phyloP scores from a whole-genome alignment of 495 filamentous ascomycete species.

The Aspergillus nidulans region DNA sequence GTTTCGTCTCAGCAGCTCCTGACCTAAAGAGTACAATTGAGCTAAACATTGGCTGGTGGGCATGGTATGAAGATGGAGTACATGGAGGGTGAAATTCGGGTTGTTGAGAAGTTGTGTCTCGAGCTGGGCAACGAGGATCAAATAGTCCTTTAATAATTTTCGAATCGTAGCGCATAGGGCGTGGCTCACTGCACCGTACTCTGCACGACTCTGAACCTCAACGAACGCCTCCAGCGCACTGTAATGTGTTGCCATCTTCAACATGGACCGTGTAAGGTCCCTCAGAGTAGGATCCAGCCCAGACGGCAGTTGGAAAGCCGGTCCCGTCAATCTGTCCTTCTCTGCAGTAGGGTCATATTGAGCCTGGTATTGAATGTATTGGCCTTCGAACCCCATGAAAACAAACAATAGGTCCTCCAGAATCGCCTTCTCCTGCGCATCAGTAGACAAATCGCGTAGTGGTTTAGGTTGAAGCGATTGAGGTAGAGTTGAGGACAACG shows the following conservation, averaged over 20 bases:
- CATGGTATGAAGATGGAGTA: conserved; percentile 86
- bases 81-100: conserved; percentile 80
- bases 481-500: conserved; percentile 70
- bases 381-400: conserved; percentile 98
- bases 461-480: conserved; percentile 63
- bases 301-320: conserved; percentile 69
- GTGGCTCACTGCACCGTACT: conserved; percentile 95
- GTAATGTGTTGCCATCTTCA: conserved; percentile 95
- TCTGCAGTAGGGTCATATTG: conserved; percentile 79
- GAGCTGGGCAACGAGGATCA: conserved; percentile 86
- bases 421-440: conserved; percentile 79
- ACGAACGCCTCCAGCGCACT: conserved; percentile 86
- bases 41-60: conserved; percentile 84
- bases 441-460: conserved; percentile 66
- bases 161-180: conserved; percentile 90
- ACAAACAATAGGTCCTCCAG: conserved; percentile 90
- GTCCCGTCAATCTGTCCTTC: conserved; percentile 79
- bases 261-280: conserved; percentile 79
- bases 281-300: conserved; percentile 88
- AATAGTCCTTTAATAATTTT: conserved; percentile 86
- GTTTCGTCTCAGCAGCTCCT: conserved; percentile 84
- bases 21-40: conserved; percentile 79
- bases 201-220: conserved; percentile 86
- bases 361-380: conserved; percentile 83
- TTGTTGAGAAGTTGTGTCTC: conserved; percentile 89